phyloP scores from a whole-genome alignment of 768 basidiomycete species.

The Amanita brunnescens region DNA sequence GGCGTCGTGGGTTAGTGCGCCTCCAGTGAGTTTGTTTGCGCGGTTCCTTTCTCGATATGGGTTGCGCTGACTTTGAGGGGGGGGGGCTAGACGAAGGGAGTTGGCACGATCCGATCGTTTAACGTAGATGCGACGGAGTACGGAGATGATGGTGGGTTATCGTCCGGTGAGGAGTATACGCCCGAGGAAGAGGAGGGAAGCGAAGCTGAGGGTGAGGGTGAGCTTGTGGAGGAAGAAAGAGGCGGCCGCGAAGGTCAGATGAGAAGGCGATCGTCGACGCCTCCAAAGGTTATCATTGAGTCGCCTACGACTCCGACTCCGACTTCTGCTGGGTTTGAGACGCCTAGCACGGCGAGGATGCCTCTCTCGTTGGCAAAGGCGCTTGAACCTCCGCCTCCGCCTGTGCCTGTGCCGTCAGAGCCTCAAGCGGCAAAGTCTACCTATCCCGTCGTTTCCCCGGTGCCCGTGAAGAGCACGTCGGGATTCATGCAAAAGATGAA shows the following conservation, averaged over 20 bases:
- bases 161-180: constrained; percentile 18
- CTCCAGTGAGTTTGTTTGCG: constrained; percentile 1
- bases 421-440: neutral
- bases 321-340: neutral
- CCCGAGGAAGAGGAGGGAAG: neutral
- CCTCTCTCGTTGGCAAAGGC: neutral
- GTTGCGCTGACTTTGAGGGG: too few species aligned
- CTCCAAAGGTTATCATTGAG: neutral
- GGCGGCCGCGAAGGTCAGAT: neutral
- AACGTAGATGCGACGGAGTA: constrained; percentile 39
- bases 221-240: constrained; percentile 22
- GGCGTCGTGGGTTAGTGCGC: constrained; percentile 3
- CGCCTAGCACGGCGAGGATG: neutral
- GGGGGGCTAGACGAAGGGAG: constrained; percentile 67
- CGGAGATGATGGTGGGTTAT: constrained; percentile 75
- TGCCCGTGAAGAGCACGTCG: neutral
- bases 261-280: too few species aligned
- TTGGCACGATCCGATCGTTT: constrained; percentile 72
- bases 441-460: neutral
- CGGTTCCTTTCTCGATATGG: neutral
- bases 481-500: constrained; percentile 16
- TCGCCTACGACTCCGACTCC: constrained; percentile 7
- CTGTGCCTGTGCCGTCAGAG: neutral
- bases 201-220: constrained; percentile 20
- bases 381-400: neutral